Base-by-base conservation (phyloP, 345 rosid genomes). In the Lepidium didymum region DNA sequence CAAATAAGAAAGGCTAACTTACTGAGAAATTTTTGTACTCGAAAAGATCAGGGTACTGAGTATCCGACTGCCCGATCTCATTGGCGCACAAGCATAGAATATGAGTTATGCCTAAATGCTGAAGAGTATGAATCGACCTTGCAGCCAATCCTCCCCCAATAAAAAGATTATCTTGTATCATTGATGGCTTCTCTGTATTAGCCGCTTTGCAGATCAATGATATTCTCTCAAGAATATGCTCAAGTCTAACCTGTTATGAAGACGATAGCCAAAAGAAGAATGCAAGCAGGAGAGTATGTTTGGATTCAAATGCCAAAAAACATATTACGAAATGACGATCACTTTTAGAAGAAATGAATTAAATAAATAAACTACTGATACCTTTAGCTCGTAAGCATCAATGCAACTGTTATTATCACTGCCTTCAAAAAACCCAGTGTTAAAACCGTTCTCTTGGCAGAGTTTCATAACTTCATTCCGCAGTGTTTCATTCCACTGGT, bases 351-450 rank as follows among this genome's bases (percentile, higher is more conserved):
- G 15, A 54, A 45, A 34, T 38, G 25, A 64, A 15, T 29, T n/a
- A 6, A 7, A 0, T 27, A 18, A 6, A 16, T 23, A 41, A 33
- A 8, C 23, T 31, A 18, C 33, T 38, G 67, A 15, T 60, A 94
- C 99, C 96, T 95, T 95, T 79, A 95, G 79, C 81, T 95, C 97
- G 66, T 95, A 95, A 53, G 99, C 96, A 81, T 94, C 99, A 3
- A 81, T 80, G 47, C 91, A 88, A 67, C 83, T 75, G 69, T 80
- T 83, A 84, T 68, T 88, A 82, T 94, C 97, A 76, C 80, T 89
- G 53, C 96, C 91, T 67, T 95, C 97, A 69, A 95, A 91, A 77
- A 86, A 95, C 1, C 99, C 99, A 4, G 96, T 81, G 75, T 85
- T 87, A 59, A 95, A 95, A 82, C 86, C 87, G 76, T 95, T 91